phyloP scores from a whole-genome alignment of 768 basidiomycete species.

The Tricholoma matsutake region DNA sequence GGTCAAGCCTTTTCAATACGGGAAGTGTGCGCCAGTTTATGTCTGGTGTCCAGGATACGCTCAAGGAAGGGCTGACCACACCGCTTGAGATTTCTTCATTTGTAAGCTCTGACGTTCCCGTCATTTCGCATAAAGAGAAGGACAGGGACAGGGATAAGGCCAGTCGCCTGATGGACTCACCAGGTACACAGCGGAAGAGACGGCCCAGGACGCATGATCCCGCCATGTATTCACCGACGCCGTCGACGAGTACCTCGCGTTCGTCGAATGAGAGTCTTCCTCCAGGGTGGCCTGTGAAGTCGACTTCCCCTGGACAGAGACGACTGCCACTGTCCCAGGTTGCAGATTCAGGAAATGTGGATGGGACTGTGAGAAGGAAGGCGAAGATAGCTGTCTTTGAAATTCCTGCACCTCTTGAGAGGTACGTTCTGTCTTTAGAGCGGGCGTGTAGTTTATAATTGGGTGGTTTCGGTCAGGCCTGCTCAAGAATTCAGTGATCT shows the following conservation, averaged over 20 bases:
- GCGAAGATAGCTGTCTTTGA: constrained; percentile 34
- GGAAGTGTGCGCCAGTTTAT: constrained; percentile 69
- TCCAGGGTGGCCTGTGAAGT: constrained; percentile 34
- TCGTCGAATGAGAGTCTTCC: constrained; percentile 54
- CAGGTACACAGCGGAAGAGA: constrained; percentile 16
- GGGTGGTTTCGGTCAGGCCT: constrained; percentile 17
- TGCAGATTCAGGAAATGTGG: constrained; percentile 28
- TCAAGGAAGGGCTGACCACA: constrained; percentile 41
- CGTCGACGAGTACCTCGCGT: constrained; percentile 35
- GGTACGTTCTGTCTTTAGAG: constrained; percentile 6
- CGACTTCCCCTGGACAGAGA: constrained; percentile 41
- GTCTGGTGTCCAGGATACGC: constrained; percentile 53
- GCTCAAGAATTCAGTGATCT: constrained; percentile 33
- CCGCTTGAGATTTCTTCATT: constrained; percentile 39
- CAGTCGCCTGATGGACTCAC: not conserved
- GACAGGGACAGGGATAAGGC: not conserved
- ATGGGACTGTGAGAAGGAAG: constrained; percentile 31
- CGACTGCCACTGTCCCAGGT: constrained; percentile 31
- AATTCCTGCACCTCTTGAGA: constrained; percentile 25
- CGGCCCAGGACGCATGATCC: constrained; percentile 29
- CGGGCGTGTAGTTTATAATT: constrained; percentile 3
- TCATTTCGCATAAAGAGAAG: not conserved
- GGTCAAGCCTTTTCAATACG: constrained; percentile 76
- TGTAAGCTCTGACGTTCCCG: not conserved
- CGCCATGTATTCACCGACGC: constrained; percentile 16